Conservation (phyloP, 345 rosid genomes). For the Isatis tinctoria region DNA sequence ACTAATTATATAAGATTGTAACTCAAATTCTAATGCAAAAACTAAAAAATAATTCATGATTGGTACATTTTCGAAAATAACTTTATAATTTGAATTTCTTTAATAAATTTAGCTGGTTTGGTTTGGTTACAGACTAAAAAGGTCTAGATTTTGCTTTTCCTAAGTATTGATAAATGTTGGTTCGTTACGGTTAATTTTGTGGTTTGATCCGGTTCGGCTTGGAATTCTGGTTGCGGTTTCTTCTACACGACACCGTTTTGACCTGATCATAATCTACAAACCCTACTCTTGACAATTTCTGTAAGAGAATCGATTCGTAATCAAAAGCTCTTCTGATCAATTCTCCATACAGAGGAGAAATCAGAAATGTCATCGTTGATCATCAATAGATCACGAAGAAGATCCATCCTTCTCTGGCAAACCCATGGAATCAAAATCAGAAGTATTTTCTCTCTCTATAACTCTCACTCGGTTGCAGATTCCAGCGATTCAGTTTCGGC, state of each 20-base stretch:
- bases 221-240: background rate
- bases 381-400: conserved; percentile 25
- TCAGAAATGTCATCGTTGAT: conserved; percentile 33
- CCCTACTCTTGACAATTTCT: background rate
- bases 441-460: background rate
- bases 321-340: background rate
- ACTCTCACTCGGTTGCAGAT: background rate
- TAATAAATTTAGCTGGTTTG: no score
- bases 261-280: background rate
- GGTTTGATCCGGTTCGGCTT: background rate
- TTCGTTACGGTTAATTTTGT: no score
- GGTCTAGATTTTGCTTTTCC: no score
- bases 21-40: no score
- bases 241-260: background rate
- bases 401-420: conserved; percentile 8
- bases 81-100: no score
- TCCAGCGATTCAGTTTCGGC: background rate
- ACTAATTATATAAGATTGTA: no score
- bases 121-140: no score
- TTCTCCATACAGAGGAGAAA: background rate
- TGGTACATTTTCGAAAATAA: no score
- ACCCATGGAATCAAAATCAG: conserved; percentile 4
- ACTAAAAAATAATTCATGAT: no score
- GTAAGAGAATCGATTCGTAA: background rate
- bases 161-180: no score